Evolutionary conservation across 2,329 filamentous ascomycete species (phyloP).

Genomic region (Penicillium vulpinum): DNA sequence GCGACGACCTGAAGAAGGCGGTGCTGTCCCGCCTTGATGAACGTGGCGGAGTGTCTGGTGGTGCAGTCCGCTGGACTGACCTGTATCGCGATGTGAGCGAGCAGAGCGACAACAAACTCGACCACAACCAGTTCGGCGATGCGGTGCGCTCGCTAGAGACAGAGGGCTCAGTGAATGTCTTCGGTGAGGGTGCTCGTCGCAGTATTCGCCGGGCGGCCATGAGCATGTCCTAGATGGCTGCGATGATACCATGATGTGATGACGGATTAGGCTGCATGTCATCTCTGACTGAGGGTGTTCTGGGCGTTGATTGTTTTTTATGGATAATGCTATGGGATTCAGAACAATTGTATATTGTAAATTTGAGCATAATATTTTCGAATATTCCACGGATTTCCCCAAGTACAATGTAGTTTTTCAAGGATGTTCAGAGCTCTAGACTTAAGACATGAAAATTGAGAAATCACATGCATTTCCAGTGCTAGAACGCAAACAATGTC

Average conservation of each 20-base stretch:
- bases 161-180: conserved; percentile 77
- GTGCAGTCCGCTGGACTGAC: conserved; percentile 74
- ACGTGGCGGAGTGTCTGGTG: conserved; percentile 65
- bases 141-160: conserved; percentile 76
- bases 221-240: conserved; percentile 15
- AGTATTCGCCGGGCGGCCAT: conserved; percentile 64
- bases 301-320: conserved; percentile 12
- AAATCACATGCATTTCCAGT: not conserved
- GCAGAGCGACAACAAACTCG: conserved; percentile 66
- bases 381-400: no score
- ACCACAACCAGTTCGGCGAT: conserved; percentile 78
- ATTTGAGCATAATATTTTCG: not conserved
- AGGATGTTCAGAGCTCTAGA: no score
- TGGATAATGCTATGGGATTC: conserved; percentile 7
- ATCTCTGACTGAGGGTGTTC: conserved; percentile 10
- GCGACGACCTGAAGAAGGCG: conserved; percentile 79
- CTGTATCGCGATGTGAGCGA: conserved; percentile 72
- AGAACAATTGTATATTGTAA: not conserved
- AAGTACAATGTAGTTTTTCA: no score
- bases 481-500: not conserved
- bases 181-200: conserved; percentile 81
- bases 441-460: not conserved
- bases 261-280: conserved; percentile 29
- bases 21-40: conserved; percentile 77
- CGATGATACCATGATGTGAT: conserved; percentile 31